Evolutionary conservation across 1,284 basidiomycete species (phyloP).

Genomic region (Anthracocystis panici-leucophaei): DNA sequence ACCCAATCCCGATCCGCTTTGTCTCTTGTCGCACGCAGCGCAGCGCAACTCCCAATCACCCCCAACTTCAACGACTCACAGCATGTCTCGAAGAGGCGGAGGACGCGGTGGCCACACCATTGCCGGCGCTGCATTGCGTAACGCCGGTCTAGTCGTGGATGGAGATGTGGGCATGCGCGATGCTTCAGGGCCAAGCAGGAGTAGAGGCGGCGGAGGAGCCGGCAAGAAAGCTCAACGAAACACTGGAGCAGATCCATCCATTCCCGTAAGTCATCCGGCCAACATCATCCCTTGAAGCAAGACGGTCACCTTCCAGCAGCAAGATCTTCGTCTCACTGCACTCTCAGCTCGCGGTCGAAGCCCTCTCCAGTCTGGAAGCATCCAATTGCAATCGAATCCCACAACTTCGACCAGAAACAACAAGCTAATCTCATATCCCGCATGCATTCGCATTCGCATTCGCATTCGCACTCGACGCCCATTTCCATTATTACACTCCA

Average conservation of each 20-base stretch:
- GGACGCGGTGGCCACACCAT: slow-evolving; percentile 44
- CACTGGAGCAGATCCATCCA: slow-evolving; percentile 32
- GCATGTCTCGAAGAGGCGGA: slow-evolving; percentile 36
- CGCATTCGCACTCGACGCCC: neutral
- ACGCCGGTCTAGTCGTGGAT: slow-evolving; percentile 45
- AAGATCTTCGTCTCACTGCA: neutral
- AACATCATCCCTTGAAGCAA: neutral
- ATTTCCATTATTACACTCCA: neutral
- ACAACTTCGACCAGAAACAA: neutral
- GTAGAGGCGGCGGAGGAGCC: slow-evolving; percentile 25
- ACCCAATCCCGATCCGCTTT: too few species aligned
- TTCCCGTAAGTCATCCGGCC: slow-evolving; percentile 40
- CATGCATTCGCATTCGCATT: neutral
- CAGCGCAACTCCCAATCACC: neutral
- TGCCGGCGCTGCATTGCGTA: slow-evolving; percentile 48
- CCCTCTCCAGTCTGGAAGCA: neutral
- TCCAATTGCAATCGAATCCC: neutral
- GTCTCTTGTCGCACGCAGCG: neutral
- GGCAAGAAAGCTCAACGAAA: slow-evolving; percentile 32
- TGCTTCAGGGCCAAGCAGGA: slow-evolving; percentile 46
- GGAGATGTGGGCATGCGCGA: slow-evolving; percentile 51
- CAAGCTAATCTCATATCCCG: slow-evolving; percentile 1
- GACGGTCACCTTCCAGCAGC: neutral
- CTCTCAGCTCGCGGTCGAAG: neutral
- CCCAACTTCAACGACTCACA: neutral